These are phyloP conservation scores for Russula compacta DNA, from an alignment of 768 basidiomycete genomes.

Conservation along the genomic window DNA sequence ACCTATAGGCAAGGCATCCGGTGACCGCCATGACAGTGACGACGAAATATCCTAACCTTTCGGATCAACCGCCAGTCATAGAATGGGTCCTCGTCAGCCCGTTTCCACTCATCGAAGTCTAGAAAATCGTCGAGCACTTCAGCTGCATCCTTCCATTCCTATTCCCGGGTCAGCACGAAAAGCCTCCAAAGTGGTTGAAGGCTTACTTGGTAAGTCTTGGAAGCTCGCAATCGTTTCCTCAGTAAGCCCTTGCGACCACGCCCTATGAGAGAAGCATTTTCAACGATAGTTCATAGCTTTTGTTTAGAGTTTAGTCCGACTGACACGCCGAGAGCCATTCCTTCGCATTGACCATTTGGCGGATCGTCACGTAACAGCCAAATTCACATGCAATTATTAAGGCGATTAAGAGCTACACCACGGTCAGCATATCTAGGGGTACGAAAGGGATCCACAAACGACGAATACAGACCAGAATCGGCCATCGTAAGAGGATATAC, in stretches of 20 bases:
- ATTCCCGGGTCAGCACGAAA: slow-evolving; percentile 1
- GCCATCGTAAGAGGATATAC: slow-evolving; percentile 78
- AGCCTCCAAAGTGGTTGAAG: background rate
- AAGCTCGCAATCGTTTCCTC: slow-evolving; percentile 62
- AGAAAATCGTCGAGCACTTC: slow-evolving; percentile 70
- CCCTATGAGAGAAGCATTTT: slow-evolving; percentile 40
- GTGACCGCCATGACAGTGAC: background rate
- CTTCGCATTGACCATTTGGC: slow-evolving; percentile 90
- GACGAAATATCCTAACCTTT: slow-evolving; percentile 40
- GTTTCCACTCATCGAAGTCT: slow-evolving; percentile 87
- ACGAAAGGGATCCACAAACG: background rate
- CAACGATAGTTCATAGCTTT: background rate
- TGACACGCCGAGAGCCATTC: slow-evolving; percentile 88
- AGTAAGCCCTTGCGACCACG: slow-evolving; percentile 75
- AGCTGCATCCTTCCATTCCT: slow-evolving; percentile 89
- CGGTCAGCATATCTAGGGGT: background rate
- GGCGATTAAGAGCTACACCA: slow-evolving; percentile 71
- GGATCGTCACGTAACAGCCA: slow-evolving; percentile 73
- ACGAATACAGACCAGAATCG: slow-evolving; percentile 53
- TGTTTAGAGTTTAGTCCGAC: slow-evolving; percentile 11
- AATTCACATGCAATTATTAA: slow-evolving; percentile 79
- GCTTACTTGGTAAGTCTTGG: slow-evolving; percentile 62
- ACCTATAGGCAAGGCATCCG: slow-evolving; percentile 37
- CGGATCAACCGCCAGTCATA: slow-evolving; percentile 87
- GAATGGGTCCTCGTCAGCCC: slow-evolving; percentile 74